A percentile compares a stretch with the other conserved stretches of the same genome.
phyloP scores from a whole-genome alignment of 805 yeast species.

The Ogataea wickerhamii region DNA sequence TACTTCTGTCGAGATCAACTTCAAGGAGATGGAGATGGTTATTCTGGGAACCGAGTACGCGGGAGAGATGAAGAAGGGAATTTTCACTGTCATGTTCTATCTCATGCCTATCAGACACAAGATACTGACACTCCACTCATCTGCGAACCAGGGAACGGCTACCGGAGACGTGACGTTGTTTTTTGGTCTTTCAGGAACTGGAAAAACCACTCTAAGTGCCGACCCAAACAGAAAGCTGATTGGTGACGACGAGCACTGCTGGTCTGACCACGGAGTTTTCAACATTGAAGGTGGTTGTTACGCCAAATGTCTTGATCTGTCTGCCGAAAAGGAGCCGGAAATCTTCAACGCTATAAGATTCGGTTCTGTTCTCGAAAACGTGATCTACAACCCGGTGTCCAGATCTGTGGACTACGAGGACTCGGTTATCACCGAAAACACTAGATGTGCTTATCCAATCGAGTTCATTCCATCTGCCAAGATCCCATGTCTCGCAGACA shows the following conservation, averaged over 20 bases:
- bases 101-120: conserved; percentile 93
- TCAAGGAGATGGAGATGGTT: conserved; percentile 98
- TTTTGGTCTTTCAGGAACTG: conserved; percentile 97
- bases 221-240: conserved; percentile 90
- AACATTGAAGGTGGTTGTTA: conserved; percentile 99
- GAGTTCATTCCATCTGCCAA: conserved; percentile 95
- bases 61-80: conserved; percentile 99
- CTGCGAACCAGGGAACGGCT: conserved; percentile 84
- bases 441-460: conserved; percentile 98
- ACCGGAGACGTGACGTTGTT: conserved; percentile 87
- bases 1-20: conserved; percentile 93
- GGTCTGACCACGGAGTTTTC: conserved; percentile 98
- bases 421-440: conserved; percentile 86
- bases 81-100: conserved; percentile 98
- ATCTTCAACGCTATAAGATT: conserved; percentile 91
- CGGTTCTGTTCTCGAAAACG: conserved; percentile 93
- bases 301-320: conserved; percentile 91
- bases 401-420: conserved; percentile 86
- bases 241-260: conserved; percentile 99
- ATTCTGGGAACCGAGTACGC: conserved; percentile 98
- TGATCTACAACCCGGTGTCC: conserved; percentile 72
- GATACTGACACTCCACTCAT: conserved; percentile 90
- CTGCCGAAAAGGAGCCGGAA: conserved; percentile 95
- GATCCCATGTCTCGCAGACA: conserved; percentile 87
- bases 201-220: conserved; percentile 95